Base-by-base conservation (phyloP, 164 flowering plant species). In the Kingdonia uniflora region DNA sequence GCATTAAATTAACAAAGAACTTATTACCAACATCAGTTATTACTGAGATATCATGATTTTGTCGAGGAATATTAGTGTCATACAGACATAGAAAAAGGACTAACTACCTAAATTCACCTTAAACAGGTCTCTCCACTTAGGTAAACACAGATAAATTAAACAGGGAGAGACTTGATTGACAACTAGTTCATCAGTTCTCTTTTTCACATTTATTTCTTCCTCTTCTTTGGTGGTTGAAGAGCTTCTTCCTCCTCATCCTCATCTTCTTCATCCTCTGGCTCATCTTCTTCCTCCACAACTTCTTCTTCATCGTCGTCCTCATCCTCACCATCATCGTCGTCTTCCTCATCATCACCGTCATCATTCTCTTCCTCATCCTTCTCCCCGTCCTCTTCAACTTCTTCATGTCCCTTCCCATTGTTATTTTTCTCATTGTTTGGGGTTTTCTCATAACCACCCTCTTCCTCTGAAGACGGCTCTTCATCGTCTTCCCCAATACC, bases 181-280 rank as follows among this genome's bases (percentile, higher is more conserved):
- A n/a, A n/a, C 8, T 29, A 8, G 4, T 29, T 29, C 35, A 29
- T 29, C 35, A 8, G 8, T 29, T 29, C 6, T 29, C 35, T 29
- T 29, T 8, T 29, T 3, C 35, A 29, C 8, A 10, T 56, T n/a
- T 26, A 64, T 44, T 64, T 64, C 68, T 64, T 64, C 44, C 79
- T 74, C 75, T 77, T 77, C 71, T 74, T 77, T 3, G 81, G 81
- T 14, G 81, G 81, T 55, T 72, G 81, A 16, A 74, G 72, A 19
- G 73, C 73, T 59, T 75, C 80, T 19, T 78, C 82, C 0, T 78
- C 82, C 0, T 75, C 80, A 11, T 78, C 78, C 14, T 74, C 79
- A 11, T 68, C 74, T 4, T 67, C 71, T 8, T 69, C 77, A 0
- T 63, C 63, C 1, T 52, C 71, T 0, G 24, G 66, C 2, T 46